Base-by-base conservation (phyloP, 176 grass and related monocot genomes). In the Musa itinerans region DNA sequence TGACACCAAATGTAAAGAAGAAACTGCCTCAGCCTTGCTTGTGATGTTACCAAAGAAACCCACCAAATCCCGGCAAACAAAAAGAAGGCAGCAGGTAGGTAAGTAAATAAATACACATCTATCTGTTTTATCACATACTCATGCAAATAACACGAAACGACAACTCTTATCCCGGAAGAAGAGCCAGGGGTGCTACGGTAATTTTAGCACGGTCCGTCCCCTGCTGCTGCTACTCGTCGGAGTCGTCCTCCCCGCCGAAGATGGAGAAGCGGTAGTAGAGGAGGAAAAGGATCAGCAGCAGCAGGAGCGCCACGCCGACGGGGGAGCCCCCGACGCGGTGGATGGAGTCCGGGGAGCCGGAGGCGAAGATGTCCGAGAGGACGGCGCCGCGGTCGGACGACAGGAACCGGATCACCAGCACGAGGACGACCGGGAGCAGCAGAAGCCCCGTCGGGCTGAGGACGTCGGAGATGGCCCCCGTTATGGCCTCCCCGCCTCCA, bases 351-450 rank as follows among this genome's bases (percentile, higher is more conserved):
- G 81, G 82, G 2, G 88, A 82, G 9, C 80, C 82, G 4, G 85
- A 62, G 57, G 78, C 50, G 71, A 91, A 55, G 66, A 82, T 57
- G 22, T 81, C 71, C 2, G 69, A 65, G 53, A 84, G 72, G 2
- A 85, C 77, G 68, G 84, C 81, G 63, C 84, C 90, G 29, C 80
- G 76, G 11, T 82, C 79, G 54, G 90, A 87, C 17, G 91, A 93
- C 68, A 99, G 87, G 70, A 90, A n/a, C 49, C 81, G 85, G 86
- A 99, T 85, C 27, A 99, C 17, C 76, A 99, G 23, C 78, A 94
- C 16, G 75, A 93, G 89, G 53, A 43, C 16, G 12, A 93, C 76
- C 59, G 91, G 90, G 52, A 99, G 84, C 23, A 99, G 81, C 19
- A 89, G 84, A 1, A 94, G 65, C 0, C 86, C 86, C 11, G 77